Base-by-base conservation (phyloP, 2,329 filamentous ascomycete species). In the Xylaria sp. region DNA sequence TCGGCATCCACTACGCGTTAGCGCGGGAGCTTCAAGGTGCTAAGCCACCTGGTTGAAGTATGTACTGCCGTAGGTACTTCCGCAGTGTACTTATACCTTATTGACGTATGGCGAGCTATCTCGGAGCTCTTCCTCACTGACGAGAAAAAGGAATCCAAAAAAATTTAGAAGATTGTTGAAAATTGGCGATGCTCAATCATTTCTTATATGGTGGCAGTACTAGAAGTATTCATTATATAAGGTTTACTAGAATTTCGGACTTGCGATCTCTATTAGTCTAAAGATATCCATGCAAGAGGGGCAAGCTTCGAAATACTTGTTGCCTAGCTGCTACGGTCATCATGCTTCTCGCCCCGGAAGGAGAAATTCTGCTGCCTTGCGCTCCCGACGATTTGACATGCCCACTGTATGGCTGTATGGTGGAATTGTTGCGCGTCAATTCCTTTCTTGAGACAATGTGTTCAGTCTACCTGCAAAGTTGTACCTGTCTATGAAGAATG, bases 11-110 rank as follows among this genome's bases (percentile, higher is more conserved):
- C 18, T 2, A 25, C 15, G 55, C 39, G 20, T 12, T 9, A 50
- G 39, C 28, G 25, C 1, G 46, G 46, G 28, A 54, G 63, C 55
- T 63, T 51, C 44, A 55, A 66, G 37, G 50, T 61, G 69, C 69
- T 71, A 56, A 71, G 69, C 69, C 69, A 69, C 69, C 50, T 65
- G 60, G 58, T 25, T 15, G 9, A 6, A 18, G 9, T 31, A 28
- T 52, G 28, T 52, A 28, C 28, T 28, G 28, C 28, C 2, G 50
- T 52, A 52, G 12, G 50, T 52, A n/a, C 41, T 18, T 46, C 18
- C 6, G 41, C 34, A 37, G 34, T 37, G 34, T 37, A 37, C 39
- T 8, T n/a, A 8, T 55, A 18, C 25, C 50, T 54, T 41, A 51
- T 18, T n/a, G 39, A 18, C 8, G 34, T 37, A 37, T 37, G 34